Percentiles rank a stretch among this genome's conserved stretches.
Conservation (phyloP, 2,329 filamentous ascomycete genomes). For the Graphilbum ipis-grandicollis region DNA sequence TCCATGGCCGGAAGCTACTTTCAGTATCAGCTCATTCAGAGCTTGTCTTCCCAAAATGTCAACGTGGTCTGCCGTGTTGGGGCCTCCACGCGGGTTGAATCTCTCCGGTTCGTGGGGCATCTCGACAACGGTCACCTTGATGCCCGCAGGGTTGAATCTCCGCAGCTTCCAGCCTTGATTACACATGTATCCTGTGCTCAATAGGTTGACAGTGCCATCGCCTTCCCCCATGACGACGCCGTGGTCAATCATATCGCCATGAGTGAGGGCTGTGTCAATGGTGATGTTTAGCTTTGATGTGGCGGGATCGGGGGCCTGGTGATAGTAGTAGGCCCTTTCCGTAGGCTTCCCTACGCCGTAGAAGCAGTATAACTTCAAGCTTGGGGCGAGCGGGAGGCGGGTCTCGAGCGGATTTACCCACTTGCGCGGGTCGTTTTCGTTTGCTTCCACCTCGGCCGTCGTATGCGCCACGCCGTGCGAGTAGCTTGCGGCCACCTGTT, state of each 20-base stretch:
- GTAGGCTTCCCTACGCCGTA: conserved; percentile 91
- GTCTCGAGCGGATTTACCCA: conserved; percentile 95
- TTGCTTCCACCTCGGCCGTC: conserved; percentile 60
- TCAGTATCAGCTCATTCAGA: conserved; percentile 78
- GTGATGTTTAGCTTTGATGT: conserved; percentile 53
- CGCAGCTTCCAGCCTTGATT: conserved; percentile 86
- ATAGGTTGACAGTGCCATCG: conserved; percentile 86
- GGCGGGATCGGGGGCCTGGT: conserved; percentile 47
- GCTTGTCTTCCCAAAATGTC: conserved; percentile 83
- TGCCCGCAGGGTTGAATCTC: conserved; percentile 76
- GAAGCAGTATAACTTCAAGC: conserved; percentile 91
- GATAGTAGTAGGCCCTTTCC: conserved; percentile 85
- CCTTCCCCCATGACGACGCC: conserved; percentile 94
- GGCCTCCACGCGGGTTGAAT: conserved; percentile 64
- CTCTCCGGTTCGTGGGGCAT: conserved; percentile 94
- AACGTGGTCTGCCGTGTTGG: conserved; percentile 73
- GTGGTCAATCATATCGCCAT: conserved; percentile 47
- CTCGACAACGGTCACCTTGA: conserved; percentile 71
- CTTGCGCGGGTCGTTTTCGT: conserved; percentile 59
- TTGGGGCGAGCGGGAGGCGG: conserved; percentile 69
- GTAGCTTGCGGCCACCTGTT: conserved; percentile 58
- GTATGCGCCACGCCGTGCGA: conserved; percentile 80
- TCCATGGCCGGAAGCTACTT: conserved; percentile 72
- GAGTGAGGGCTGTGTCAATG: conserved; percentile 48
- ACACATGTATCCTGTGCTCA: conserved; percentile 93